These are phyloP conservation scores for Cytospora chrysosperma DNA, from an alignment of 2,329 filamentous ascomycete species.

Conservation along the genomic window DNA sequence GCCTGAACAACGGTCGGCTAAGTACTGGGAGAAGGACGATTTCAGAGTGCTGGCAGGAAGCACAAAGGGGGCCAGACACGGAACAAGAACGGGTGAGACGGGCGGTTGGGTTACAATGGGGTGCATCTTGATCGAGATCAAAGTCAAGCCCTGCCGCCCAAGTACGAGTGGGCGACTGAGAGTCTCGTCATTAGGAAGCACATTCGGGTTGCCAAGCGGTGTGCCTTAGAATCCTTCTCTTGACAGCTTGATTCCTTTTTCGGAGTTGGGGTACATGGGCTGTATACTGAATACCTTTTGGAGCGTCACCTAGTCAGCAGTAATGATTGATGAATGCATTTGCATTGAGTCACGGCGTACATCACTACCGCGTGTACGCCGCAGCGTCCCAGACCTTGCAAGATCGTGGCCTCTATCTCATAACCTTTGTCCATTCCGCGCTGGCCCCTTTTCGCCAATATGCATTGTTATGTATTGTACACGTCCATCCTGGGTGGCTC, in stretches of 20 bases:
- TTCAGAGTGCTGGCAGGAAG: not conserved
- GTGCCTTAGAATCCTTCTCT: not conserved
- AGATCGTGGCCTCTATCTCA: not conserved
- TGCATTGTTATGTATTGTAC: slow-evolving; percentile 19
- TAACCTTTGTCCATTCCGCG: not conserved
- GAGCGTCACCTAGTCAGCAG: not conserved
- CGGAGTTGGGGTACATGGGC: not conserved
- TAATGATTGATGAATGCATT: slow-evolving; percentile 1
- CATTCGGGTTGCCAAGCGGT: not conserved
- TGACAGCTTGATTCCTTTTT: not conserved
- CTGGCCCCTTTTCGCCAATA: not conserved
- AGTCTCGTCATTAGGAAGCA: not conserved
- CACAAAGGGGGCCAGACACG: no score
- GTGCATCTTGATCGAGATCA: not conserved
- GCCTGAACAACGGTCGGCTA: not conserved
- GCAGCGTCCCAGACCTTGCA: not conserved
- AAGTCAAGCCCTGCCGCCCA: slow-evolving; percentile 11
- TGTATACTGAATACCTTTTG: not conserved
- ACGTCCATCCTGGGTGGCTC: not conserved
- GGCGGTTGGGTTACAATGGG: not conserved
- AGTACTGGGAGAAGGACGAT: slow-evolving; percentile 1
- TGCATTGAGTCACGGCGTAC: not conserved
- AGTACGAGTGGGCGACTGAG: slow-evolving; percentile 17
- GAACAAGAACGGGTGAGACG: no score
- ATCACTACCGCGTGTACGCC: not conserved